These are phyloP conservation scores for Pleurostoma richardsiae DNA, from an alignment of 2,329 filamentous ascomycete genomes.

Conservation along the genomic window DNA sequence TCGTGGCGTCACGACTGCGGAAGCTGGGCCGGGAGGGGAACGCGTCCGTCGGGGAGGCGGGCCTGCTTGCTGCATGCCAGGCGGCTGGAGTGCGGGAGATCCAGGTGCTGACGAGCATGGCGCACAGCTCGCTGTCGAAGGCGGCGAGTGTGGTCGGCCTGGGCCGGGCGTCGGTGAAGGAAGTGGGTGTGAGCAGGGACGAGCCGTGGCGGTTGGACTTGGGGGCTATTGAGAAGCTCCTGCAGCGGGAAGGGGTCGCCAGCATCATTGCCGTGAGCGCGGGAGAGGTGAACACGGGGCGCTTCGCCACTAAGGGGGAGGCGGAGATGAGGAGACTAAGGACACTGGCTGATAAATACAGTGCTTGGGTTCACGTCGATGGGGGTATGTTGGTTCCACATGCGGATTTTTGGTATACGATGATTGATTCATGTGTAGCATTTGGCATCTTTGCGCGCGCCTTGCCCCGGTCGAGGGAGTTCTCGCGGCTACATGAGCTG, in stretches of 20 bases:
- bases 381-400: slow-evolving; percentile 45
- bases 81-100: slow-evolving; percentile 61
- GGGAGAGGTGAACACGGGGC: slow-evolving; percentile 86
- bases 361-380: slow-evolving; percentile 86
- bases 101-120: slow-evolving; percentile 74
- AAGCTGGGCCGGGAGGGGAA: slow-evolving; percentile 13
- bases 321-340: slow-evolving; percentile 61
- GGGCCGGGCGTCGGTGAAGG: slow-evolving; percentile 63
- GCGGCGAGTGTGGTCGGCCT: slow-evolving; percentile 78
- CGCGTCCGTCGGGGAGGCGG: slow-evolving; percentile 60
- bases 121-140: slow-evolving; percentile 80
- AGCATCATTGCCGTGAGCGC: slow-evolving; percentile 77
- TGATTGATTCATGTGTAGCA: slow-evolving; percentile 35
- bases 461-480: slow-evolving; percentile 53
- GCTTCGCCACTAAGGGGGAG: slow-evolving; percentile 59
- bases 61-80: slow-evolving; percentile 62
- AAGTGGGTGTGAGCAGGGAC: slow-evolving; percentile 43
- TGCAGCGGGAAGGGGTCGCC: slow-evolving; percentile 50
- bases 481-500: slow-evolving; percentile 42
- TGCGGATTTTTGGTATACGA: background rate
- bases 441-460: slow-evolving; percentile 79
- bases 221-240: slow-evolving; percentile 53
- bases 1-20: slow-evolving; percentile 37
- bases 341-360: slow-evolving; percentile 64
- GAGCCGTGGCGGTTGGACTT: slow-evolving; percentile 70